Evolutionary conservation across 129 eudicot genomes (phyloP), one percentile per base, ranked within the genome.

Genomic region (Tagetes patula): DNA sequence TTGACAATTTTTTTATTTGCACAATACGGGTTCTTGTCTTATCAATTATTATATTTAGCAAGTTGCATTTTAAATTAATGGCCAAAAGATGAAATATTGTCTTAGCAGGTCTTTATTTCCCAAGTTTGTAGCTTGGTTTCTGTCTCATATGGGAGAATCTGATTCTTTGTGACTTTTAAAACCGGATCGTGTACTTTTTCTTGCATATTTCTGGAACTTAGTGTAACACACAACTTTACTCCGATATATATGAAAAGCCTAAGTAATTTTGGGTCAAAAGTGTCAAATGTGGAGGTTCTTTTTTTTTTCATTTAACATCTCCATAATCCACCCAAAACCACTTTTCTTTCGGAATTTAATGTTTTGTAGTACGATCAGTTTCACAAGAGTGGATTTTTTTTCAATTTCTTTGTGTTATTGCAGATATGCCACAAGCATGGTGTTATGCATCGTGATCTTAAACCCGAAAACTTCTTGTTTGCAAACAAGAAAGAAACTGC

Each of bases 371-470:
- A 41, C 38, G 32, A 70, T 70, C 38, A 55, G 27, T 53, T 70
- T 70, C 13, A 41, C 60, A 53, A 20, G n/a, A n/a, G n/a, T n/a
- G n/a, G 14, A 31, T 50, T 36, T 10, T 38, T 34, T 68, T 38
- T 76, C 9, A 43, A 3, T 73, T n/a, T 12, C 49, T 65, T 9
- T 42, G 7, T 71, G 70, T 43, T 73, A 37, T 68, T 75, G 67
- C 85, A 90, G 96, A 80, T 83, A 80, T 90, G 96, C 74, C 96
- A 90, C 77, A 87, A 87, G 81, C 90, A 90, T 69, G 96, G 96
- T n/a, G 96, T 90, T 31, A 90, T 90, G 88, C 96, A 90, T 69
- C 86, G 96, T 71, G 96, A 90, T 75, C 96, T 90, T 65, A 90
- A 90, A 69, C 96, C 96, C 2, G 96, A 90, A 62, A 90, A 90